phyloP scores from a whole-genome alignment of 768 basidiomycete species.

The Mycena chlorophos region DNA sequence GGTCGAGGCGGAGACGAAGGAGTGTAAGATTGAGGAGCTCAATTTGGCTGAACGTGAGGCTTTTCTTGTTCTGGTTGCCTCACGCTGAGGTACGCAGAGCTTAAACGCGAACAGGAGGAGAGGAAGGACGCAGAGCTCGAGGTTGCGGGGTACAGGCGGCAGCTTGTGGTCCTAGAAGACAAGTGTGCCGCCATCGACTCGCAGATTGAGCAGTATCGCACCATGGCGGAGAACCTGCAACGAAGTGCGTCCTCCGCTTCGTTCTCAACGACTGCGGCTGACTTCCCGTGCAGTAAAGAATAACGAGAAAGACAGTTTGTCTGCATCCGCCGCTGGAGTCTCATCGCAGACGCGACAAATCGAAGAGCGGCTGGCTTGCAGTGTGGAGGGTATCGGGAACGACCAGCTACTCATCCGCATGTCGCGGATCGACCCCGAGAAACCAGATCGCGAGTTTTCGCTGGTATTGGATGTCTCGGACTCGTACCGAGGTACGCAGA shows the following conservation, averaged over 20 bases:
- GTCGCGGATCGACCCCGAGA: constrained; percentile 57
- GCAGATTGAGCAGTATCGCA: constrained; percentile 74
- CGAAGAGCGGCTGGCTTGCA: constrained; percentile 49
- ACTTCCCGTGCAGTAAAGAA: too few relatives aligned
- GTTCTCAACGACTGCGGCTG: background rate
- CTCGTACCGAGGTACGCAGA: constrained; percentile 68
- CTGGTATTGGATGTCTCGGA: constrained; percentile 75
- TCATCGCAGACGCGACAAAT: constrained; percentile 56
- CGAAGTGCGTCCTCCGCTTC: constrained; percentile 49
- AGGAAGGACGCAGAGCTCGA: constrained; percentile 67
- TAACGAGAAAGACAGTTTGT: constrained; percentile 59
- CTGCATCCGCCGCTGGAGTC: constrained; percentile 50
- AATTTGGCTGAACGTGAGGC: constrained; percentile 71
- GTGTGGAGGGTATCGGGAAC: constrained; percentile 76
- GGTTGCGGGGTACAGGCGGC: constrained; percentile 61
- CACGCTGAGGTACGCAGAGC: constrained; percentile 37
- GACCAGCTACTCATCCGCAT: constrained; percentile 77
- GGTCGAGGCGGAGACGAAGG: constrained; percentile 67
- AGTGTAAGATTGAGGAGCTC: constrained; percentile 78
- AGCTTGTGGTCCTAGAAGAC: constrained; percentile 64
- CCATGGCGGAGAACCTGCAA: constrained; percentile 57
- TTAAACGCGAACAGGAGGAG: constrained; percentile 73
- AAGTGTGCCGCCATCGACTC: constrained; percentile 56
- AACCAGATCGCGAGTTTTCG: constrained; percentile 64
- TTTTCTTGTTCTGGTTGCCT: background rate